Base-by-base conservation (phyloP, 305 asterid genomes). In the Salvia sclarea region DNA sequence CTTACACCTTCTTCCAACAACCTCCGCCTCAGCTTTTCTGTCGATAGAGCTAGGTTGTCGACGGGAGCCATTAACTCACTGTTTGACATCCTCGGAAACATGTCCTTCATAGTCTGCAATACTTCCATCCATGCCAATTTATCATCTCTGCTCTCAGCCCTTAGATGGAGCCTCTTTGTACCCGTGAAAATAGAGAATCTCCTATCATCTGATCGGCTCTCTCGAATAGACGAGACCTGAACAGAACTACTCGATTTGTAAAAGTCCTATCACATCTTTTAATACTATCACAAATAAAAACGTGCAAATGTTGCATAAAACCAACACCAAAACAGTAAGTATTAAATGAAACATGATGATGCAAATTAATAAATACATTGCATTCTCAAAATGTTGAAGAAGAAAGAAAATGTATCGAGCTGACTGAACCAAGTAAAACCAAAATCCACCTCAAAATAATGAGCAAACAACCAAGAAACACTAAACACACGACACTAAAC, bases 21-120 rank as follows among this genome's bases (percentile, higher is more conserved):
- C 77, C 88, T 85, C 77, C 77, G 88, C 83, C 95, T 85, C 81
- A 95, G 76, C 75, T 81, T 85, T 61, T 88, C 95, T 1, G 99
- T 95, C 22, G 97, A 95, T 54, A 89, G 78, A 55, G 85, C 53
- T 38, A 83, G 75, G 76, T 81, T 78, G 55, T 89, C 96, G 66
- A 88, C 72, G 1, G 97, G 96, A 70, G 97, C 98, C 97, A 91
- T 86, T 78, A 95, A 77, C 78, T 95, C 99, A 62, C 97, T 83
- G 80, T 91, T 91, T 71, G 99, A 95, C 78, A 94, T 82, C 83
- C 99, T 91, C 0, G 99, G 99, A 71, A 89, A 94, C 95, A 91
- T 81, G 73, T 88, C 97, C 79, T 95, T 95, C 72, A 91, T 88
- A 62, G 97, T 92, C 77, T 85, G 96, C 77, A 95, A 83, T 43